A percentile compares a stretch with the other conserved stretches of the same genome.
phyloP scores from a whole-genome alignment of 2,329 filamentous ascomycete genomes.

The Leptographium galeiforme region DNA sequence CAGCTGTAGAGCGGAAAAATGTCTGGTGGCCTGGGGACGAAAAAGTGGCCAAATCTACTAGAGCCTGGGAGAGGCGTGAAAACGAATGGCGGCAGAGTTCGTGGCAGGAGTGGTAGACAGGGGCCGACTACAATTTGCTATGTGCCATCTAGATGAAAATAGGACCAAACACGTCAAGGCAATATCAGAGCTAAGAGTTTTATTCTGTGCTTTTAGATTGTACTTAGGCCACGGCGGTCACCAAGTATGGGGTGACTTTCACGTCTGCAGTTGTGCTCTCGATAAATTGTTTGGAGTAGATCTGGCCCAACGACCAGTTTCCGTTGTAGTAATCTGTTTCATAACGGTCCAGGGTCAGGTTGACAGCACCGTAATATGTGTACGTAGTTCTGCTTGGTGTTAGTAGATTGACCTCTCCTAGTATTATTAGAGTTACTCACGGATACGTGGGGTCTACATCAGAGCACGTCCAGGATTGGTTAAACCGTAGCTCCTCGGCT shows the following conservation, averaged over 20 bases:
- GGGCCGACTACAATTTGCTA: no score
- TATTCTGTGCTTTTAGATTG: not conserved
- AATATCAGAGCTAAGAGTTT: no score
- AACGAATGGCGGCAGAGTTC: not conserved
- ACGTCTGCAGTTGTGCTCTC: conserved; percentile 21
- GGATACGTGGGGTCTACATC: conserved; percentile 24
- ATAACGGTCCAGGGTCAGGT: conserved; percentile 22
- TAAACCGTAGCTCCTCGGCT: conserved; percentile 23
- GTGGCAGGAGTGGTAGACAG: not conserved
- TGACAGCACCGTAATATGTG: conserved; percentile 18
- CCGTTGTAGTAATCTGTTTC: conserved; percentile 22
- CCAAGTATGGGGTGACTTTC: conserved; percentile 19
- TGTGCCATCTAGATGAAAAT: not conserved
- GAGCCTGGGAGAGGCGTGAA: not conserved
- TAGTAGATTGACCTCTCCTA: not conserved
- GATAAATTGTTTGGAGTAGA: conserved; percentile 23
- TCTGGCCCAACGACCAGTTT: conserved; percentile 25
- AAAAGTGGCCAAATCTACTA: not conserved
- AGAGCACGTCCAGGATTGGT: conserved; percentile 35
- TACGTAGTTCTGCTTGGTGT: conserved; percentile 17
- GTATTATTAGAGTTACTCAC: conserved; percentile 13
- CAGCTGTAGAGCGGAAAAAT: not conserved
- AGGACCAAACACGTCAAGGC: no score
- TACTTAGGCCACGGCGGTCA: conserved; percentile 22
- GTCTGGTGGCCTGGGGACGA: not conserved